phyloP scores from a whole-genome alignment of 2,329 filamentous ascomycete genomes.

The Epichloe uncinata region DNA sequence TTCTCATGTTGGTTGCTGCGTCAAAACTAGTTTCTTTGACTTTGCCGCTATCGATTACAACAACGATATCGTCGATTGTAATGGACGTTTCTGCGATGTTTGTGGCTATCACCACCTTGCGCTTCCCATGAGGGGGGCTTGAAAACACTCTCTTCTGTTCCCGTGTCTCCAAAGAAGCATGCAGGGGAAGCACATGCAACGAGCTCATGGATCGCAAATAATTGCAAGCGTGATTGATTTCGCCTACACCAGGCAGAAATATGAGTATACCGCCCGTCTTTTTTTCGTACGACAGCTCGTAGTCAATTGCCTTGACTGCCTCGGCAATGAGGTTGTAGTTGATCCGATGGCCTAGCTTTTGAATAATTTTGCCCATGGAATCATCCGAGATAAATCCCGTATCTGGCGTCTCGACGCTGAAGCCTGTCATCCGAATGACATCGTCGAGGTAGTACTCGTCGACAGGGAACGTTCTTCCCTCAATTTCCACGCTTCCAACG shows the following conservation, averaged over 20 bases:
- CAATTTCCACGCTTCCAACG: constrained; percentile 75
- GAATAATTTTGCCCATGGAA: constrained; percentile 55
- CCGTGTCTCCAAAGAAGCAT: constrained; percentile 77
- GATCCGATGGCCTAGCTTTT: constrained; percentile 66
- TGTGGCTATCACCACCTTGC: constrained; percentile 88
- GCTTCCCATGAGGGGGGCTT: constrained; percentile 62
- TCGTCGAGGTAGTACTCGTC: constrained; percentile 85
- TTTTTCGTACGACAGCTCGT: constrained; percentile 49
- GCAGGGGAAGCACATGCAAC: constrained; percentile 72
- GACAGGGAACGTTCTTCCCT: constrained; percentile 80
- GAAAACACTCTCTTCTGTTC: constrained; percentile 85
- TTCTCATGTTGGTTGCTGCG: constrained; percentile 82
- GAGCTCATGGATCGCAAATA: constrained; percentile 47
- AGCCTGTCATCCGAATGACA: constrained; percentile 66
- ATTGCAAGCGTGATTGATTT: constrained; percentile 73
- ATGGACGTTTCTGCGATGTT: constrained; percentile 98
- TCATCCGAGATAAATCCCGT: constrained; percentile 33
- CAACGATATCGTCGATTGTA: constrained; percentile 94
- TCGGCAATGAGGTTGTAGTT: constrained; percentile 81
- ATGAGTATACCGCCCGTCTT: constrained; percentile 77
- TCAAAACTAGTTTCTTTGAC: constrained; percentile 97
- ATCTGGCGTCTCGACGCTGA: constrained; percentile 39
- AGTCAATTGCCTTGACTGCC: constrained; percentile 70
- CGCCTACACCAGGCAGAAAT: constrained; percentile 81
- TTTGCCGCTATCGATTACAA: constrained; percentile 86